Evolutionary conservation across 306 rosid genomes (phyloP).

Genomic region (Quercus cerris): DNA sequence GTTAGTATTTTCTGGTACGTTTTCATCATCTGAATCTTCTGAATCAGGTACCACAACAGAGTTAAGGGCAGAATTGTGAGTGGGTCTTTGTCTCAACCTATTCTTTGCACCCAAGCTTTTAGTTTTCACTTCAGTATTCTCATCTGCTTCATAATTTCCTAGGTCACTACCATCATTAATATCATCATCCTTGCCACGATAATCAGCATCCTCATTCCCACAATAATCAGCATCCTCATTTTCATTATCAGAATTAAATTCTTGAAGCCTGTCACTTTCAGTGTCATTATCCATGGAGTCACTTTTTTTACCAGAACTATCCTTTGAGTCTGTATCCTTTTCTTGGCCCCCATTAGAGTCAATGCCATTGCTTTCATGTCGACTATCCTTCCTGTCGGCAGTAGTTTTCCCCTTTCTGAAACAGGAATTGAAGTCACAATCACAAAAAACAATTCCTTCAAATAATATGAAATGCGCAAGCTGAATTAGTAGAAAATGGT

Average conservation of each 20-base stretch:
- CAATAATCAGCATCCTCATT: constrained; percentile 25
- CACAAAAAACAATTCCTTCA: not conserved
- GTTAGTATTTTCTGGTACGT: not conserved
- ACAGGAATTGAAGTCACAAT: not conserved
- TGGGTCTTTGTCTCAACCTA: constrained; percentile 76
- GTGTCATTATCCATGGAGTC: constrained; percentile 35
- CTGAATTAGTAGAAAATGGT: not conserved
- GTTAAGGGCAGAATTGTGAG: constrained; percentile 64
- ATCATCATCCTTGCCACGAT: constrained; percentile 22
- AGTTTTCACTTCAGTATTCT: constrained; percentile 34
- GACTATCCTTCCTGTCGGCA: constrained; percentile 8
- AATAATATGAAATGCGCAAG: not conserved
- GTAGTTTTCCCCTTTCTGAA: constrained; percentile 26
- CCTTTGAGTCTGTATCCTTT: constrained; percentile 32
- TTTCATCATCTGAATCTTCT: constrained; percentile 61
- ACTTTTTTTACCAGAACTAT: constrained; percentile 21
- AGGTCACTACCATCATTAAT: constrained; percentile 11
- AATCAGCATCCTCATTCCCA: constrained; percentile 21
- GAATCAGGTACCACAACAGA: constrained; percentile 49
- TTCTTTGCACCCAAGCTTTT: constrained; percentile 55
- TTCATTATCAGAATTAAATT: constrained; percentile 35
- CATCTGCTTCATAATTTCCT: constrained; percentile 28
- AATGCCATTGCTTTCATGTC: constrained; percentile 20
- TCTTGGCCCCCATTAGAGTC: constrained; percentile 21
- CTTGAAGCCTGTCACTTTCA: constrained; percentile 9